These are phyloP conservation scores for Clarkia xantiana DNA, from an alignment of 345 rosid genomes.

Conservation along the genomic window DNA sequence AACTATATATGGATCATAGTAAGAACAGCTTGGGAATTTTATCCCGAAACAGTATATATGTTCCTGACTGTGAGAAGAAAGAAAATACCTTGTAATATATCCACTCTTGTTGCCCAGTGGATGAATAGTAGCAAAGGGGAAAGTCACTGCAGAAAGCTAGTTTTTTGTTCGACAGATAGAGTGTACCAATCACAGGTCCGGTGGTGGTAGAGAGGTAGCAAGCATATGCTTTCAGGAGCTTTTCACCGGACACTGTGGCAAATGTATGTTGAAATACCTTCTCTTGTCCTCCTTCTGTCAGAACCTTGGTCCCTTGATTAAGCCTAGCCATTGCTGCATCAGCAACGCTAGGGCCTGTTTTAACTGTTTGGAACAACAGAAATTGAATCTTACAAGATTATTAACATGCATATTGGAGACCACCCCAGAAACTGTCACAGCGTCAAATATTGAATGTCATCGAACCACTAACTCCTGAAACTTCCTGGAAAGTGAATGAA, in stretches of 20 bases:
- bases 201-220: slow-evolving; percentile 65
- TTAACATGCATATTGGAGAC: background rate
- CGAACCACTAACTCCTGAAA: too few species aligned
- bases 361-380: slow-evolving; percentile 28
- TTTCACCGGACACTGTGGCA: slow-evolving; percentile 34
- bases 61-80: background rate
- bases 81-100: slow-evolving; percentile 52
- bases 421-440: too few species aligned
- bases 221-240: slow-evolving; percentile 51
- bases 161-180: slow-evolving; percentile 48
- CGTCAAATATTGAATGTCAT: too few species aligned
- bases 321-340: slow-evolving; percentile 84
- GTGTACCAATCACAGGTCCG: slow-evolving; percentile 65
- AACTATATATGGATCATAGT: too few species aligned
- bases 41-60: background rate
- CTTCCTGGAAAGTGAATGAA: too few species aligned
- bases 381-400: background rate
- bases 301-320: slow-evolving; percentile 53
- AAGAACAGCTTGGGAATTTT: too few species aligned
- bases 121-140: slow-evolving; percentile 32
- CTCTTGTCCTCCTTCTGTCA: slow-evolving; percentile 67
- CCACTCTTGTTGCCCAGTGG: slow-evolving; percentile 40
- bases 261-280: slow-evolving; percentile 57
- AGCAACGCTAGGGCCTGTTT: slow-evolving; percentile 43
- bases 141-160: slow-evolving; percentile 56